These are phyloP conservation scores for Mucor ambiguus DNA, from an alignment of 371 early-diverging fungal genomes.

Conservation along the genomic window DNA sequence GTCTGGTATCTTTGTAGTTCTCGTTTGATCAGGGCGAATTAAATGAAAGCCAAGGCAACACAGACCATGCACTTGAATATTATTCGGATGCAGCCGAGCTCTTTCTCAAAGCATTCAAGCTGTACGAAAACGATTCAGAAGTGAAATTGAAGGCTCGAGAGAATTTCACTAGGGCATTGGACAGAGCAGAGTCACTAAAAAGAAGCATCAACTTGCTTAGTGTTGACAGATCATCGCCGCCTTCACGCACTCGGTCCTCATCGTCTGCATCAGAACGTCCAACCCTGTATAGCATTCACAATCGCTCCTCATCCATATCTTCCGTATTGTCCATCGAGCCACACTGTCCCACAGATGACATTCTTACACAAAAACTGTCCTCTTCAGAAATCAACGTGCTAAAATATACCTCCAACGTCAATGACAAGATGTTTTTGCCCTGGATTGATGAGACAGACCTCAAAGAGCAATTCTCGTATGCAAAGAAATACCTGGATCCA, in stretches of 20 bases:
- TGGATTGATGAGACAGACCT: constrained; percentile 72
- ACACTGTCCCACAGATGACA: constrained; percentile 18
- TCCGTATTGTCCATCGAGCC: constrained; percentile 10
- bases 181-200: constrained; percentile 43
- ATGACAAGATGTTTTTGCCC: constrained; percentile 72
- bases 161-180: constrained; percentile 36
- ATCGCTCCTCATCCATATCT: constrained; percentile 18
- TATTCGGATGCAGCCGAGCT: constrained; percentile 51
- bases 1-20: constrained; percentile 17
- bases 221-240: not conserved
- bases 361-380: constrained; percentile 35
- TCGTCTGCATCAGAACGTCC: constrained; percentile 22
- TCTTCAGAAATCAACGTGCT: constrained; percentile 65
- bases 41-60: constrained; percentile 42
- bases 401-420: constrained; percentile 68
- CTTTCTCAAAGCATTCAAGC: constrained; percentile 42
- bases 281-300: constrained; percentile 13
- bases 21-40: constrained; percentile 44
- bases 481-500: constrained; percentile 55
- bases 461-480: constrained; percentile 61
- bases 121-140: constrained; percentile 13
- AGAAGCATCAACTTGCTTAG: not conserved
- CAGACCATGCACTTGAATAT: constrained; percentile 48
- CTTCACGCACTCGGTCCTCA: constrained; percentile 18
- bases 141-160: constrained; percentile 23